A percentile compares a stretch with the other conserved stretches of the same genome.
These are phyloP conservation scores for Claviceps purpurea DNA, from an alignment of 2,329 filamentous ascomycete genomes.

Conservation along the genomic window DNA sequence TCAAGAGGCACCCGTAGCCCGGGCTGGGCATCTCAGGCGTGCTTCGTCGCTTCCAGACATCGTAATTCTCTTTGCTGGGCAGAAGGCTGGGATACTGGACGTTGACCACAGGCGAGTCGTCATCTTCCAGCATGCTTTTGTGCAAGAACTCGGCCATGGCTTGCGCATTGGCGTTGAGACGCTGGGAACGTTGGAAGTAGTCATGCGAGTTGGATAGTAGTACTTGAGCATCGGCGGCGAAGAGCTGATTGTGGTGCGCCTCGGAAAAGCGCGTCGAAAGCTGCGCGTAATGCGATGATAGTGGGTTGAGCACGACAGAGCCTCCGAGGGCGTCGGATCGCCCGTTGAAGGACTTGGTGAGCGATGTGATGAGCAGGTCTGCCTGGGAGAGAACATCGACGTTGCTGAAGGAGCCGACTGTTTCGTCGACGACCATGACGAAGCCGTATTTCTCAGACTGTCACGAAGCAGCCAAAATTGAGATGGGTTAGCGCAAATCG, in stretches of 20 bases:
- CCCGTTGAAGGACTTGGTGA: constrained; percentile 48
- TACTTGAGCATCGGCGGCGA: constrained; percentile 29
- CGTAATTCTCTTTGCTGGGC: constrained; percentile 18
- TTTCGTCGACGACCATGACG: constrained; percentile 34
- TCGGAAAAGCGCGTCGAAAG: constrained; percentile 20
- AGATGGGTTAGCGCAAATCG: too few species aligned
- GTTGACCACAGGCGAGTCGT: constrained; percentile 21
- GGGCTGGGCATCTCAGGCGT: constrained; percentile 32
- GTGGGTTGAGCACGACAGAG: constrained; percentile 34
- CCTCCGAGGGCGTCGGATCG: constrained; percentile 41
- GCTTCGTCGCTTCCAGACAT: constrained; percentile 22
- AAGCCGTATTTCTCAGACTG: constrained; percentile 30
- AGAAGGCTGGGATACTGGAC: constrained; percentile 32
- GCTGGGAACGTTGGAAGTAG: constrained; percentile 25
- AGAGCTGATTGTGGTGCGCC: constrained; percentile 30
- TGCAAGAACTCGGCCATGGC: constrained; percentile 27
- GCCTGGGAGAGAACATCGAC: constrained; percentile 34
- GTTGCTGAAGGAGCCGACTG: constrained; percentile 32
- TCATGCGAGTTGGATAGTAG: constrained; percentile 31
- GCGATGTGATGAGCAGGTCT: constrained; percentile 36
- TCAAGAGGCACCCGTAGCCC: constrained; percentile 42
- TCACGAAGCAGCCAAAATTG: not conserved
- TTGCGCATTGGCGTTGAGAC: constrained; percentile 31
- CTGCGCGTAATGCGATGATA: constrained; percentile 24
- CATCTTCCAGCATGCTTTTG: constrained; percentile 11